Conservation (phyloP, 2,329 filamentous ascomycete species). For the Fusarium redolens region DNA sequence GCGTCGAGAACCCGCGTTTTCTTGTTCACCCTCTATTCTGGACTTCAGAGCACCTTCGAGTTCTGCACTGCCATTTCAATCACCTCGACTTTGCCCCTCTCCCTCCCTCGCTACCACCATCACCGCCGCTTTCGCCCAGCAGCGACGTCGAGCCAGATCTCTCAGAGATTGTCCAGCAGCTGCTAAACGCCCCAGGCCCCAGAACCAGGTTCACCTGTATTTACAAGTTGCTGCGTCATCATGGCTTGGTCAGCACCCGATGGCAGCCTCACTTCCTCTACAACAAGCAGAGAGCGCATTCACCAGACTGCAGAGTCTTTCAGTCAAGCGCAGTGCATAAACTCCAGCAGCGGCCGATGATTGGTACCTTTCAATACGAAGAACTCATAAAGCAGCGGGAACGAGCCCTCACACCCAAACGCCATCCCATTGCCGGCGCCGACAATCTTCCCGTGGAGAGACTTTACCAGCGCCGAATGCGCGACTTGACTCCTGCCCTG, state of each 20-base stretch:
- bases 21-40: neutral
- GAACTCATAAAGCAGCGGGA: no score
- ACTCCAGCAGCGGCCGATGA: no score
- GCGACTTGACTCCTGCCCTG: rapidly evolving
- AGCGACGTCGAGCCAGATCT: neutral
- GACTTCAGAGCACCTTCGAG: neutral
- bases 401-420: neutral
- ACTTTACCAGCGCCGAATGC: neutral
- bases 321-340: no score
- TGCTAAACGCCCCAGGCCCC: no score
- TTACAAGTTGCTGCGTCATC: no score
- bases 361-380: no score
- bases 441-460: neutral
- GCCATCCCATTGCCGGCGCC: neutral
- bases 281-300: neutral
- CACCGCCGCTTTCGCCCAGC: neutral
- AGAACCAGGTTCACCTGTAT: no score
- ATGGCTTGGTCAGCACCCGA: no score
- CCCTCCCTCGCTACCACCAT: neutral
- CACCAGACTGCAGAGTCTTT: no score
- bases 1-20: rapidly evolving
- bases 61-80: neutral
- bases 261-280: neutral
- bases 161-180: no score
- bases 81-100: neutral